Base-by-base conservation (phyloP, 140 eudicot genomes). In the Stevia rebaudiana region DNA sequence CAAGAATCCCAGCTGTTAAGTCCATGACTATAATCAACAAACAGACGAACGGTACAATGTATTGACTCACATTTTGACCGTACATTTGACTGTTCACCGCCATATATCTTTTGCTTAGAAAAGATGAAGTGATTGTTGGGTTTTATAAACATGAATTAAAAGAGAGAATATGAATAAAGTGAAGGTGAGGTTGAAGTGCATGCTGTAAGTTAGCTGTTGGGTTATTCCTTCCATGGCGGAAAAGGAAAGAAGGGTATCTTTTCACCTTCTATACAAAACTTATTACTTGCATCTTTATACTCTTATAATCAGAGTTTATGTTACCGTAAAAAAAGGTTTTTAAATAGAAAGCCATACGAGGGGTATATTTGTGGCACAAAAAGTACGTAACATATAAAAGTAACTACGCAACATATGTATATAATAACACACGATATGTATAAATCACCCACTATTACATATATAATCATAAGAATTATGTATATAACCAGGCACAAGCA, bases 1-100 rank as follows among this genome's bases (percentile, higher is more conserved):
- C 98, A 0, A 91, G 96, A 51, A 91, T 82, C 4, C 98, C 98
- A 1, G 98, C 98, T 0, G 67, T 65, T 28, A 84, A 71, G 46
- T 87, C 98, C 80, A 87, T 33, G 65, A 76, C 44, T 33, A 87
- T 71, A 74, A 91, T 77, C 68, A 82, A 28, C 64, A 91, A 67
- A 73, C 98, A 91, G 0, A 91, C 75, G 12, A 84, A 57, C 0
- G 72, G 71, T 13, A 78, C 82, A 0, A 72, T 57, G 71, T 76
- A 53, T 42, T 52, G 80, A 43, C 80, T 19, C 22, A 8, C 42
- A 44, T 52, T 66, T 16, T 60, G 74, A 41, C 24, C 31, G n/a
- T 35, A 4, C 39, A 47, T 47, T 6, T 54, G 72, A 54, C 23
- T 0, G 22, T 41, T 72, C 31, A 60, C 56, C 6, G 75, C 79